Conservation (phyloP, 140 eudicot genomes). For the Bidens hawaiensis region DNA sequence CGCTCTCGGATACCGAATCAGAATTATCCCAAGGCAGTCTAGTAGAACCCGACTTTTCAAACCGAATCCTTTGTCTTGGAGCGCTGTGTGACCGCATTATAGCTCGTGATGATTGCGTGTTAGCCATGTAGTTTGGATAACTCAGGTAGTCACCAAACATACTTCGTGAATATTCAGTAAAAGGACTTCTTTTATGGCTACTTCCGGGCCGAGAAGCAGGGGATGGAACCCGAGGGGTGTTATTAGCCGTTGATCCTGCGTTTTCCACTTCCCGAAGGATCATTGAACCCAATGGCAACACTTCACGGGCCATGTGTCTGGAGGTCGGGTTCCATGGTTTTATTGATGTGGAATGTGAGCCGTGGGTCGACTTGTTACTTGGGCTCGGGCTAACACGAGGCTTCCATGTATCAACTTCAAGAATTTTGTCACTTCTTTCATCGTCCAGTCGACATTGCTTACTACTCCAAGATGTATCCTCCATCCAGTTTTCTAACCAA, state of each 20-base stretch:
- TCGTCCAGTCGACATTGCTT: constrained; percentile 35
- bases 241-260: constrained; percentile 36
- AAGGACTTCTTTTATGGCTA: constrained; percentile 48
- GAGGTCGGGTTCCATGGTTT: constrained; percentile 48
- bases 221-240: constrained; percentile 52
- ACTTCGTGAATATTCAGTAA: constrained; percentile 51
- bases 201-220: constrained; percentile 61
- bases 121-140: constrained; percentile 75
- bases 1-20: constrained; percentile 54
- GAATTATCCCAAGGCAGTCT: constrained; percentile 43
- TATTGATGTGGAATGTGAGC: constrained; percentile 33
- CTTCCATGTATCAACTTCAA: constrained; percentile 82
- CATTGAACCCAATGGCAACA: constrained; percentile 39
- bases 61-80: constrained; percentile 66
- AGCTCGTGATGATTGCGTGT: constrained; percentile 70
- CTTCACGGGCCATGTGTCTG: constrained; percentile 33
- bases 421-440: constrained; percentile 62
- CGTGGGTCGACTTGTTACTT: constrained; percentile 22
- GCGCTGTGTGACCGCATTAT: constrained; percentile 83
- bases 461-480: constrained; percentile 47
- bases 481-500: constrained; percentile 76
- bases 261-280: constrained; percentile 43
- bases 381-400: constrained; percentile 40
- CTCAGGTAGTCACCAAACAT: constrained; percentile 47
- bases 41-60: constrained; percentile 40